phyloP scores from a whole-genome alignment of 2,329 filamentous ascomycete species.

The Talaromyces islandicus region DNA sequence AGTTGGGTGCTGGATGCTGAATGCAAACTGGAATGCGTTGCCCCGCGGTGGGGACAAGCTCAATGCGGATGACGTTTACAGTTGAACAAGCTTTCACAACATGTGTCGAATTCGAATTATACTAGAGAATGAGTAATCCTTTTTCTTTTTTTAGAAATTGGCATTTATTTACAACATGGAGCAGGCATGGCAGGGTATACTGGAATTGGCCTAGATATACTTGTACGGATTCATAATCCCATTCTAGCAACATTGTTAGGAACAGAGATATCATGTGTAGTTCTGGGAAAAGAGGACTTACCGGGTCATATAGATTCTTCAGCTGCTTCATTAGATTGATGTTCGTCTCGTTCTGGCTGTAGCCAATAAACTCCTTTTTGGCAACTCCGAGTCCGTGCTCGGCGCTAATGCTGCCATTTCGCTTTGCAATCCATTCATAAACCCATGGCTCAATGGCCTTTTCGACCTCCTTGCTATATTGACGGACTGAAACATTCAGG shows the following conservation, averaged over 20 bases:
- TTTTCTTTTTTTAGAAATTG: not conserved
- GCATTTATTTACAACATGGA: not conserved
- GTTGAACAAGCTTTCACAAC: not conserved
- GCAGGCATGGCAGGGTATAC: not conserved
- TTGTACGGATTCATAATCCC: constrained; percentile 99
- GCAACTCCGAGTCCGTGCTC: constrained; percentile 91
- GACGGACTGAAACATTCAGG: constrained; percentile 76
- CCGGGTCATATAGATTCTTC: constrained; percentile 89
- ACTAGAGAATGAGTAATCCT: not conserved
- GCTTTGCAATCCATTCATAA: constrained; percentile 90
- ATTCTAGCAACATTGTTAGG: constrained; percentile 53
- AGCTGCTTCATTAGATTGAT: constrained; percentile 89
- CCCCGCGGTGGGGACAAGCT: not conserved
- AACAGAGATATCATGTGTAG: constrained; percentile 6
- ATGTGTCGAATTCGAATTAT: not conserved
- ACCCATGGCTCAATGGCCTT: constrained; percentile 86
- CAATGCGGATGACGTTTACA: constrained; percentile 9
- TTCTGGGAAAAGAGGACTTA: constrained; percentile 44
- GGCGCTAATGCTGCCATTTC: constrained; percentile 88
- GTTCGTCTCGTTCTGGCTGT: constrained; percentile 84
- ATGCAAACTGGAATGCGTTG: not conserved
- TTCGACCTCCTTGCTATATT: constrained; percentile 84
- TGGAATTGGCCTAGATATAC: constrained; percentile 56
- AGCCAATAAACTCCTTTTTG: constrained; percentile 93
- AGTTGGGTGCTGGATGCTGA: not conserved